Evolutionary conservation across 164 flowering plant genomes (phyloP).

Genomic region (Cinnamomum micranthum): DNA sequence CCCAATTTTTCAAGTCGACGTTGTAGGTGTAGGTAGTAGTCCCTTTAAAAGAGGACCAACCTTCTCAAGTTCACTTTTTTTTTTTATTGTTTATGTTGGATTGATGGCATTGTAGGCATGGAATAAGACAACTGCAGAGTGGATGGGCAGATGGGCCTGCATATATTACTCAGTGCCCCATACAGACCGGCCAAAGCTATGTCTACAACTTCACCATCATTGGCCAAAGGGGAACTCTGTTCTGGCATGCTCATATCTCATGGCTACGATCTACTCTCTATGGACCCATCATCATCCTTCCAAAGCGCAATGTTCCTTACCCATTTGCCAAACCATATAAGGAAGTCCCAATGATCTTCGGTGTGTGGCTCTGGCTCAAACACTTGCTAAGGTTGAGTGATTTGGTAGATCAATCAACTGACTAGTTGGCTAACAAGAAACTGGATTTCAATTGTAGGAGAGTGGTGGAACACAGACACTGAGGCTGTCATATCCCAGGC

Average conservation of each 20-base stretch:
- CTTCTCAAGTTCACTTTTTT: no score
- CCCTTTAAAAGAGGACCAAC: no score
- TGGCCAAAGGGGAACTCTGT: constrained; percentile 7
- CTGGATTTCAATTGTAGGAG: constrained; percentile 30
- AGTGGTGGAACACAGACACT: constrained; percentile 65
- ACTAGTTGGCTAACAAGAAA: not conserved
- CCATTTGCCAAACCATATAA: constrained; percentile 4
- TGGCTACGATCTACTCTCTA: constrained; percentile 8
- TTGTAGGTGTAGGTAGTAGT: no score
- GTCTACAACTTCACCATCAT: constrained; percentile 14
- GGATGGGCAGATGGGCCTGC: constrained; percentile 72
- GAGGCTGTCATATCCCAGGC: constrained; percentile 55
- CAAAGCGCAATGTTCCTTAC: not conserved
- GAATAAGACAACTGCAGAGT: constrained; percentile 48
- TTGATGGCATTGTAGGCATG: constrained; percentile 41
- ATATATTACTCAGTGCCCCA: constrained; percentile 62
- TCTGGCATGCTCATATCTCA: constrained; percentile 6
- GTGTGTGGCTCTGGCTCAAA: not conserved
- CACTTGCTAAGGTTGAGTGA: not conserved
- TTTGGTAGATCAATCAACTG: not conserved
- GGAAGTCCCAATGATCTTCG: constrained; percentile 2
- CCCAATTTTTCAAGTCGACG: no score
- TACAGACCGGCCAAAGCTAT: constrained; percentile 48
- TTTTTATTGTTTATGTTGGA: not conserved
- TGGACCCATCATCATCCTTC: constrained; percentile 4